phyloP scores from a whole-genome alignment of 345 rosid genomes.

The Aegle marmelos region DNA sequence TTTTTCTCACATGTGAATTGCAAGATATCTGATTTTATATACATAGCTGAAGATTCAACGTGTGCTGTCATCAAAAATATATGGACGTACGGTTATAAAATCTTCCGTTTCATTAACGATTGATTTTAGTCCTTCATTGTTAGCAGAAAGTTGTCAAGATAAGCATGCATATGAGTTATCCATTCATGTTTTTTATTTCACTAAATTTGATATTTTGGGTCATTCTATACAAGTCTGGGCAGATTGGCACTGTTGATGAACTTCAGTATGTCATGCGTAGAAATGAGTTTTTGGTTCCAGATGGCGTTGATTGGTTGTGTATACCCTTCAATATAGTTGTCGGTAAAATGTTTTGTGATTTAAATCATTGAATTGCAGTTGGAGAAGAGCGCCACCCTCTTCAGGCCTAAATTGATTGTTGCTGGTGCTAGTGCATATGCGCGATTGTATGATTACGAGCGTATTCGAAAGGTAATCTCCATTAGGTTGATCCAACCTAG shows the following conservation, averaged over 20 bases:
- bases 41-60: background rate
- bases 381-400: slow-evolving; percentile 94
- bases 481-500: background rate
- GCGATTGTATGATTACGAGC: slow-evolving; percentile 86
- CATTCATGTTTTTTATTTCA: background rate
- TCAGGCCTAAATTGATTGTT: slow-evolving; percentile 92
- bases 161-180: background rate
- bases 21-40: background rate
- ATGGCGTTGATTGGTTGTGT: background rate
- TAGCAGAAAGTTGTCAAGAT: background rate
- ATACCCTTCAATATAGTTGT: background rate
- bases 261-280: background rate
- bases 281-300: background rate
- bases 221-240: background rate
- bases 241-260: background rate
- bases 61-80: background rate
- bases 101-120: background rate
- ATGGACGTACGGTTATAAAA: background rate
- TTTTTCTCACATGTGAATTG: background rate
- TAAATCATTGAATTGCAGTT: slow-evolving; percentile 43
- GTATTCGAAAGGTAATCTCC: slow-evolving; percentile 73
- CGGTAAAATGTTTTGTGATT: slow-evolving; percentile 1
- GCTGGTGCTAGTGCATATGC: slow-evolving; percentile 99
- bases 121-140: background rate
- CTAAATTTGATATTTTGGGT: background rate